Base-by-base conservation (phyloP, 345 rosid genomes). In the Salix suchowensis region DNA sequence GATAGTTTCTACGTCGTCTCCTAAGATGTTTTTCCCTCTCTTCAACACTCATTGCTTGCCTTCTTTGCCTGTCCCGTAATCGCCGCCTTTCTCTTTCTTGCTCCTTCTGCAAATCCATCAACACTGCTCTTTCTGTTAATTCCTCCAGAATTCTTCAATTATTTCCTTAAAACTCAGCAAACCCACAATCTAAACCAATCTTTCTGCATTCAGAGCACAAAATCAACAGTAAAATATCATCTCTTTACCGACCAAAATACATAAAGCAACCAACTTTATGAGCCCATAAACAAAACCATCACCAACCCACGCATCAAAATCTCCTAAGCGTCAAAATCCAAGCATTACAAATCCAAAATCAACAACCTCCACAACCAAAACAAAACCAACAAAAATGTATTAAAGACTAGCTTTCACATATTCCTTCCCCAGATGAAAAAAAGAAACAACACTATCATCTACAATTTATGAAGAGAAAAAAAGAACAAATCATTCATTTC, bases 11-110 rank as follows among this genome's bases (percentile, higher is more conserved):
- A 23, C 99, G 94, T 21, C 99, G 96, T 68, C 97, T 76, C 64
- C 98, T 96, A 46, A 96, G 91, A 84, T 96, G 98, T 42, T 84
- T 28, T 65, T 96, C 98, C 81, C 91, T 89, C 83, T 96, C 97
- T 54, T 91, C 95, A 36, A 81, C 85, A 82, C 89, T 93, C 98
- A 96, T 96, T 30, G 94, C 89, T 65, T 90, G 96, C 77, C 98
- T 86, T 76, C 99, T 89, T 71, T 96, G 91, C 77, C 98, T 82
- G 77, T 93, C 98, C 65, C 94, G 79, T 46, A 88, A 77, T 74
- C 99, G 94, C 32, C 99, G 83, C 28, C 96, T 84, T 65, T 93
- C 98, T 58, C 92, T 87, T 61, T 96, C 97, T 62, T 88, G 92
- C 79, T 96, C 98, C 83, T 89, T 89, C 66, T 86, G 89, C 68